Conservation (phyloP, 495 filamentous ascomycete genomes). For the Sordaria brevicollis region DNA sequence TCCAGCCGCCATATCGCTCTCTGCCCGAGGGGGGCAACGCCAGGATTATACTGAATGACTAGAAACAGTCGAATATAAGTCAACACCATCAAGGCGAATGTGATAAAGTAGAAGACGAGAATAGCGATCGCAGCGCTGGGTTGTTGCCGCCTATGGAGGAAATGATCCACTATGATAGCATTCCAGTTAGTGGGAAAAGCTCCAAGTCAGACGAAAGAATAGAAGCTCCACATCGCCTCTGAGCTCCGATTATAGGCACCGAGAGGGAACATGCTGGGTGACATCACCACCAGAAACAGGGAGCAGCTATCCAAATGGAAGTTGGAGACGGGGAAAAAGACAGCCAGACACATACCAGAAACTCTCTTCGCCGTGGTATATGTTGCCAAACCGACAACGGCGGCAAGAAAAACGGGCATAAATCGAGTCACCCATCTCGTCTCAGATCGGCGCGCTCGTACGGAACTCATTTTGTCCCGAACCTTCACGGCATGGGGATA, state of each 20-base stretch:
- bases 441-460: slow-evolving; percentile 18
- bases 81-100: slow-evolving; percentile 52
- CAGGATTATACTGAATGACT: slow-evolving; percentile 55
- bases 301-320: not conserved
- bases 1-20: slow-evolving; percentile 14
- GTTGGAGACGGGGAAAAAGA: not conserved
- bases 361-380: slow-evolving; percentile 32
- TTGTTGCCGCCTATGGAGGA: slow-evolving; percentile 42
- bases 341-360: slow-evolving; percentile 22
- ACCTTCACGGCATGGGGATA: not conserved
- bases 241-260: not conserved
- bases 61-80: slow-evolving; percentile 61
- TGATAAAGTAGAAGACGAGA: slow-evolving; percentile 57
- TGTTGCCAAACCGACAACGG: slow-evolving; percentile 26
- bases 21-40: slow-evolving; percentile 54
- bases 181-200: not conserved
- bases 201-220: not conserved
- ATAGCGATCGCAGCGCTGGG: slow-evolving; percentile 54
- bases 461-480: not conserved
- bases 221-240: not conserved
- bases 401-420: slow-evolving; percentile 30
- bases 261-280: not conserved
- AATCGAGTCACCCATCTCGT: slow-evolving; percentile 37
- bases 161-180: slow-evolving; percentile 46
- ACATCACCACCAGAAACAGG: not conserved